Conservation (phyloP, 306 rosid genomes). For the Malus sieversii region DNA sequence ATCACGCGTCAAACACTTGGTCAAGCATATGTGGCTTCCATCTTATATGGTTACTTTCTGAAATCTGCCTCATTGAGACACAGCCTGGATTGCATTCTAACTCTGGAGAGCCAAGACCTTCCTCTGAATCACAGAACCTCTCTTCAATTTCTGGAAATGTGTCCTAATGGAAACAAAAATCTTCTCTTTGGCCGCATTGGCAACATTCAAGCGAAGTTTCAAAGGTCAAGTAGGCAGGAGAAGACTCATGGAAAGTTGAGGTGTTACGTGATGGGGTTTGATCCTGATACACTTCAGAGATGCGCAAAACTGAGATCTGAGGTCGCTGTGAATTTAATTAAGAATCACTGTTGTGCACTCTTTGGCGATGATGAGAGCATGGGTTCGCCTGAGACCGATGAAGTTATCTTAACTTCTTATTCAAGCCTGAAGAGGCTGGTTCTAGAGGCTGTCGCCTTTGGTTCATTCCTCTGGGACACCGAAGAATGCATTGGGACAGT, state of each 20-base stretch:
- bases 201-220: constrained; percentile 28
- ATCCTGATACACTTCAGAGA: constrained; percentile 61
- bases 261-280: constrained; percentile 58
- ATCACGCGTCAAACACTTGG: constrained; percentile 46
- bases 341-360: constrained; percentile 64
- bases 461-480: constrained; percentile 85
- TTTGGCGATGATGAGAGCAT: constrained; percentile 41
- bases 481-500: constrained; percentile 72
- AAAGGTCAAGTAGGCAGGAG: constrained; percentile 28
- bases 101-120: constrained; percentile 37
- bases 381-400: constrained; percentile 37
- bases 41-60: constrained; percentile 85
- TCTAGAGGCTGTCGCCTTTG: constrained; percentile 96
- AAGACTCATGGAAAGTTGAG: constrained; percentile 44
- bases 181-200: constrained; percentile 34
- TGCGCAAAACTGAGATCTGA: constrained; percentile 74
- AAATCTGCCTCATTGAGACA: constrained; percentile 71
- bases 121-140: constrained; percentile 34
- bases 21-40: constrained; percentile 61
- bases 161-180: constrained; percentile 36
- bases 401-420: constrained; percentile 73
- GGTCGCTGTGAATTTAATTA: constrained; percentile 66
- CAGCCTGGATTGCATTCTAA: constrained; percentile 48
- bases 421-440: constrained; percentile 85
- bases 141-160: constrained; percentile 32